These are phyloP conservation scores for Aspergillus saccharolyticus DNA, from an alignment of 495 filamentous ascomycete species.

Conservation along the genomic window DNA sequence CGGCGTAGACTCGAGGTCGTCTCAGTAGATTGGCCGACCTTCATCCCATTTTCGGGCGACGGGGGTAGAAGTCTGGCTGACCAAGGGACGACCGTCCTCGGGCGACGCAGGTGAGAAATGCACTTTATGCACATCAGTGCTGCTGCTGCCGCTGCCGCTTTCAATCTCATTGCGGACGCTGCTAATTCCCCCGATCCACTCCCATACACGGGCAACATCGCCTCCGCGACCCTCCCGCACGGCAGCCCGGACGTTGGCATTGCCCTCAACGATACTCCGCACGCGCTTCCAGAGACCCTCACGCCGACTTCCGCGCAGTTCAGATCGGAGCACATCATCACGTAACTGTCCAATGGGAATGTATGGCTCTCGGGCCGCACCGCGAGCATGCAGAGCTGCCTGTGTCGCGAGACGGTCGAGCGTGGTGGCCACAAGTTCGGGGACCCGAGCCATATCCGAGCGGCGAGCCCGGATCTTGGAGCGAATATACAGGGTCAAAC, in stretches of 20 bases:
- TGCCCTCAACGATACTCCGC: slow-evolving; percentile 77
- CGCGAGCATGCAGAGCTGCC: slow-evolving; percentile 68
- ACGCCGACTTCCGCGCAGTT: slow-evolving; percentile 68
- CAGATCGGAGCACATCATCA: slow-evolving; percentile 82
- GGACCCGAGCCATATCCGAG: slow-evolving; percentile 63
- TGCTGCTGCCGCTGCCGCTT: slow-evolving; percentile 20
- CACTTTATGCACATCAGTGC: slow-evolving; percentile 44
- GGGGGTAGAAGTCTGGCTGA: slow-evolving; percentile 16
- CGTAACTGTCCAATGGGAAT: slow-evolving; percentile 83
- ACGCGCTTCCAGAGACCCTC: slow-evolving; percentile 80
- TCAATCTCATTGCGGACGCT: slow-evolving; percentile 38
- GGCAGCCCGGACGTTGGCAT: slow-evolving; percentile 83
- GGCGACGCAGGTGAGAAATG: slow-evolving; percentile 26
- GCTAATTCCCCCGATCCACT: slow-evolving; percentile 79
- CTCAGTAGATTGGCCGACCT: slow-evolving; percentile 59
- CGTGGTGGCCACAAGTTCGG: slow-evolving; percentile 72
- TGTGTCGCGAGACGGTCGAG: slow-evolving; percentile 78
- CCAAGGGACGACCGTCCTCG: slow-evolving; percentile 36
- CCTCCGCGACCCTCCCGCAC: slow-evolving; percentile 78
- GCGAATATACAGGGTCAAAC: slow-evolving; percentile 51
- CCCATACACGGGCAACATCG: slow-evolving; percentile 86
- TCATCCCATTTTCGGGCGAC: slow-evolving; percentile 54
- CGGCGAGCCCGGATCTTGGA: slow-evolving; percentile 50
- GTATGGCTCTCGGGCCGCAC: slow-evolving; percentile 62
- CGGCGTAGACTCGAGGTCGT: background rate